Percentiles rank a stretch among this genome's conserved stretches.
These are phyloP conservation scores for Agrostemma githago DNA, from an alignment of 148 eudicot genomes.

Conservation along the genomic window DNA sequence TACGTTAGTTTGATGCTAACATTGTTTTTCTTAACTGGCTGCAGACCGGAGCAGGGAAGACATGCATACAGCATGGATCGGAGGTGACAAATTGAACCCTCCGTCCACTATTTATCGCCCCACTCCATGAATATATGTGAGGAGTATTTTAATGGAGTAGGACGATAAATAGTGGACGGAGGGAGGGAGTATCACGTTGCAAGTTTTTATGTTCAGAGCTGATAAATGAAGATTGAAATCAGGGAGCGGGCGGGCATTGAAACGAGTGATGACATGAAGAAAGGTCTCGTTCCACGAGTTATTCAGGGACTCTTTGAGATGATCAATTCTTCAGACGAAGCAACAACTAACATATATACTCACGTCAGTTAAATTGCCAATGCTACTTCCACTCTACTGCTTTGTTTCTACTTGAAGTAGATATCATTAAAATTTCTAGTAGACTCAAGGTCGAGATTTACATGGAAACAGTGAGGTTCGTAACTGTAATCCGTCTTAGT, in stretches of 20 bases:
- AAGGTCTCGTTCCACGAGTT: constrained; percentile 82
- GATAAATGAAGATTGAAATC: constrained; percentile 11
- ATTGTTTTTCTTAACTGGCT: constrained; percentile 11
- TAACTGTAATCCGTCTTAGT: constrained; percentile 5
- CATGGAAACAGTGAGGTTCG: constrained; percentile 96
- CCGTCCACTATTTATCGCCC: too few species aligned
- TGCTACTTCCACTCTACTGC: constrained; percentile 40
- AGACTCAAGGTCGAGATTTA: constrained; percentile 51
- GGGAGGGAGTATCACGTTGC: too few species aligned
- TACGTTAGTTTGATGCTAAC: not conserved
- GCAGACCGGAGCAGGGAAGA: constrained; percentile 98
- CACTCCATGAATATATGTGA: too few species aligned
- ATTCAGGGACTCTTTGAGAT: constrained; percentile 59
- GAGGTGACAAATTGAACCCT: too few species aligned
- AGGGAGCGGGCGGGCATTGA: constrained; percentile 79
- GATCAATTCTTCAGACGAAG: constrained; percentile 36
- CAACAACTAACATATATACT: constrained; percentile 26
- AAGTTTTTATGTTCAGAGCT: constrained; percentile 5
- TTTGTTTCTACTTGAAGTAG: not conserved
- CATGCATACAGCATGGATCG: constrained; percentile 87
- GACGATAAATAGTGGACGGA: too few species aligned
- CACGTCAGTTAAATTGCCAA: constrained; percentile 66
- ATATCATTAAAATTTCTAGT: not conserved
- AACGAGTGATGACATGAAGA: constrained; percentile 49
- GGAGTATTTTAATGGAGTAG: too few species aligned